Evolutionary conservation across 306 rosid species (phyloP).

Genomic region (Carpinus fangiana): DNA sequence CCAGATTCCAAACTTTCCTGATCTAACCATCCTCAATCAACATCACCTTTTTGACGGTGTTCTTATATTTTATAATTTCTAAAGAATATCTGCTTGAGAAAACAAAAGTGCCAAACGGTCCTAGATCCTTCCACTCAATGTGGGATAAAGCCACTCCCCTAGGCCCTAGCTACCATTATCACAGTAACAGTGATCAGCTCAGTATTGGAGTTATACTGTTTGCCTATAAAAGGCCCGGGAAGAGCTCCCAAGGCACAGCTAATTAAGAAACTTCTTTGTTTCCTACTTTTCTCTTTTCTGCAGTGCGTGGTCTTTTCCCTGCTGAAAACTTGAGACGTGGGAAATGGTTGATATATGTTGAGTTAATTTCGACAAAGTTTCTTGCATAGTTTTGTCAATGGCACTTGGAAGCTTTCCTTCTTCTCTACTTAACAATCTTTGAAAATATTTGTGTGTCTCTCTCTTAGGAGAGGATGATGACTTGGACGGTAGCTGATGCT

Average conservation of each 20-base stretch:
- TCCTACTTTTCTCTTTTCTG: constrained; percentile 3
- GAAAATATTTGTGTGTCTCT: not conserved
- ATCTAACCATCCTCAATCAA: constrained; percentile 37
- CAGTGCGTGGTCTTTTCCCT: constrained; percentile 19
- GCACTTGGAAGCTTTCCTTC: constrained; percentile 12
- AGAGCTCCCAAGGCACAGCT: constrained; percentile 33
- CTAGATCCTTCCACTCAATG: constrained; percentile 44
- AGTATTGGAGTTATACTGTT: constrained; percentile 22
- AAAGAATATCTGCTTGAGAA: constrained; percentile 30
- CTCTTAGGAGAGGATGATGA: constrained; percentile 69
- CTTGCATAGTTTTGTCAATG: constrained; percentile 10
- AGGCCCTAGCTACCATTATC: constrained; percentile 18
- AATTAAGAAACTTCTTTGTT: constrained; percentile 15
- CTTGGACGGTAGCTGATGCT: constrained; percentile 68
- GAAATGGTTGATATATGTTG: constrained; percentile 46
- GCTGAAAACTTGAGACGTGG: constrained; percentile 9
- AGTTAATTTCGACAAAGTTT: constrained; percentile 6
- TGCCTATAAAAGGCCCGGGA: constrained; percentile 57
- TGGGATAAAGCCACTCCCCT: constrained; percentile 47
- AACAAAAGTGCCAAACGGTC: constrained; percentile 25
- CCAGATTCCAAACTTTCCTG: constrained; percentile 43
- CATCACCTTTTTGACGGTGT: constrained; percentile 34
- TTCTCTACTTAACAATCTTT: not conserved
- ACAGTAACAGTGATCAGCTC: constrained; percentile 29
- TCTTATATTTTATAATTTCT: not conserved